phyloP scores from a whole-genome alignment of 768 basidiomycete species.

The Tephrocybe rancida region DNA sequence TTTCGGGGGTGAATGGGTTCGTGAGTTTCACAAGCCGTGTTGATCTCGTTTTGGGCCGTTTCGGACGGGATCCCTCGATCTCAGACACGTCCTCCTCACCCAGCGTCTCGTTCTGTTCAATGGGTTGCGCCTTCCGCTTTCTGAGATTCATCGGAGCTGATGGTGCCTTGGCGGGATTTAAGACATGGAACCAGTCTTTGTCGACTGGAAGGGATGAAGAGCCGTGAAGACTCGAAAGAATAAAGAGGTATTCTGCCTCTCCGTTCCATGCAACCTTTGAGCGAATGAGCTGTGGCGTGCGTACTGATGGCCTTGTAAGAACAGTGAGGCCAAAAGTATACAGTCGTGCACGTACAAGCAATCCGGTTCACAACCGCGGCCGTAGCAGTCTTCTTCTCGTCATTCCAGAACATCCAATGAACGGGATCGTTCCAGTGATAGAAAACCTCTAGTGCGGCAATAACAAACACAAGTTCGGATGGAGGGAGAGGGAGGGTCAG shows the following conservation, averaged over 20 bases:
- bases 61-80: conserved; percentile 29
- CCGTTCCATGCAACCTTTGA: conserved; percentile 48
- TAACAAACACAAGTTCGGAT: conserved; percentile 50
- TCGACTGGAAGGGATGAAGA: conserved; percentile 30
- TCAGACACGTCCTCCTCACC: conserved; percentile 27
- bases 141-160: conserved; percentile 32
- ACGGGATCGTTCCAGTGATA: conserved; percentile 54
- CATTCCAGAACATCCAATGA: conserved; percentile 69
- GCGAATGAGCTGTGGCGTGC: conserved; percentile 38
- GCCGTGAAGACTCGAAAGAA: conserved; percentile 36
- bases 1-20: conserved; percentile 3
- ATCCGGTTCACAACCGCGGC: conserved; percentile 56
- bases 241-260: conserved; percentile 37
- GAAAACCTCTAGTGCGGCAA: conserved; percentile 64
- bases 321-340: not conserved
- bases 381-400: conserved; percentile 47
- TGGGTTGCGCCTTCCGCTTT: conserved; percentile 33
- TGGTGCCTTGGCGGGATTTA: conserved; percentile 32
- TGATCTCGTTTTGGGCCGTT: conserved; percentile 23
- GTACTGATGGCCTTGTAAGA: conserved; percentile 28
- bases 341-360: conserved; percentile 43
- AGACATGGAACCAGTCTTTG: conserved; percentile 32
- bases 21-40: conserved; percentile 11
- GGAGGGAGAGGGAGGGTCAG: conserved; percentile 40
- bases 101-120: conserved; percentile 23